Percentiles rank a stretch among this genome's conserved stretches.
These are phyloP conservation scores for Fusarium sp. DNA, from an alignment of 2,329 filamentous ascomycete species.

Conservation along the genomic window DNA sequence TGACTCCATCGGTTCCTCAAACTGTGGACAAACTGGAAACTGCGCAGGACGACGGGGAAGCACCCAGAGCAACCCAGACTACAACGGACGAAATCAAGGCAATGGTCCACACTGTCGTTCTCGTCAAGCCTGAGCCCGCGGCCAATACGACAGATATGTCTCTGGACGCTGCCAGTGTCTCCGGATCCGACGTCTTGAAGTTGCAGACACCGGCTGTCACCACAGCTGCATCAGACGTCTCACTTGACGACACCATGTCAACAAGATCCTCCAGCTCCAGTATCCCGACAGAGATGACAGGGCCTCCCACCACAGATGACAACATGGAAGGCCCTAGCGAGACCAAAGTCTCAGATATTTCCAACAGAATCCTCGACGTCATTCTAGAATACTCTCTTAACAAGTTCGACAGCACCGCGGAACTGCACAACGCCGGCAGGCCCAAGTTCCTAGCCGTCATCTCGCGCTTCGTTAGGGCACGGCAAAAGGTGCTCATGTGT, in stretches of 20 bases:
- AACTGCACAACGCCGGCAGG: conserved; percentile 31
- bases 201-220: background rate
- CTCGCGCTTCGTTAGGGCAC: conserved; percentile 36
- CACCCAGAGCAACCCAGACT: background rate
- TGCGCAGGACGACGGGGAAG: background rate
- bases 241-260: conserved; percentile 1
- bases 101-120: background rate
- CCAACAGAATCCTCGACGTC: conserved; percentile 41
- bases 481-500: conserved; percentile 42
- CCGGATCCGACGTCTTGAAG: background rate
- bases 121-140: background rate
- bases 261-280: background rate
- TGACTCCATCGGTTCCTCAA: background rate
- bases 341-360: conserved; percentile 36
- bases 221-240: background rate
- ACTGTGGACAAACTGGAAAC: background rate
- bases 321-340: background rate
- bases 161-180: background rate
- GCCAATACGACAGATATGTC: background rate
- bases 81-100: conserved; percentile 1
- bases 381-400: conserved; percentile 48
- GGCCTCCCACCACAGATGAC: background rate
- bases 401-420: conserved; percentile 45
- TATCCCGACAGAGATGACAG: background rate
- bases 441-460: conserved; percentile 47